Evolutionary conservation across 169 alveolate species (phyloP).

Genomic region (Plasmodium gaboni): DNA sequence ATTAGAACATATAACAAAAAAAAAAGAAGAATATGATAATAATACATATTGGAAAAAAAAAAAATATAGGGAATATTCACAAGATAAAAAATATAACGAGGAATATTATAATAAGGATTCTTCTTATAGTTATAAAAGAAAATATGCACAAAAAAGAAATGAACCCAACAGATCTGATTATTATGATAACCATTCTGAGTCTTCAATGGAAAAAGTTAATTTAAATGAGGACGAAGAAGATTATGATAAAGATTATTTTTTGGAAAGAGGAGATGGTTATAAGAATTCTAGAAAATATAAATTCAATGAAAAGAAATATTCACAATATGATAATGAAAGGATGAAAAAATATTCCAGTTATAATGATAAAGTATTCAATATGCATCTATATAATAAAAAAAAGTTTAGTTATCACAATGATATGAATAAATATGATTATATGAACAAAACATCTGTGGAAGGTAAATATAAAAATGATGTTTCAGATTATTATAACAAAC

Average conservation of each 20-base stretch:
- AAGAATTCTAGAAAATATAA: neutral
- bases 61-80: neutral
- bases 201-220: neutral
- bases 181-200: neutral
- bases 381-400: no score
- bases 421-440: no score
- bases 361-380: no score
- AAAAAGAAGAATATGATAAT: constrained; percentile 3
- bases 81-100: neutral
- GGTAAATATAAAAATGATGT: neutral
- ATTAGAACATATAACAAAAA: neutral
- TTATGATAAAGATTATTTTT: neutral
- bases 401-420: no score
- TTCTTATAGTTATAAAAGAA: neutral
- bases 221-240: neutral
- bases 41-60: neutral
- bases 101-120: neutral
- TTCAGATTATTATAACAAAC: neutral
- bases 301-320: neutral
- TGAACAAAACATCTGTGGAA: neutral
- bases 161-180: neutral
- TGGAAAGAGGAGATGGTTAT: constrained; percentile 1
- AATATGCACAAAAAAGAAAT: neutral
- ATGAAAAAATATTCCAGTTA: no score
- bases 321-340: no score